Conservation (phyloP, 2,329 filamentous ascomycete genomes). For the Camillea tinctor region DNA sequence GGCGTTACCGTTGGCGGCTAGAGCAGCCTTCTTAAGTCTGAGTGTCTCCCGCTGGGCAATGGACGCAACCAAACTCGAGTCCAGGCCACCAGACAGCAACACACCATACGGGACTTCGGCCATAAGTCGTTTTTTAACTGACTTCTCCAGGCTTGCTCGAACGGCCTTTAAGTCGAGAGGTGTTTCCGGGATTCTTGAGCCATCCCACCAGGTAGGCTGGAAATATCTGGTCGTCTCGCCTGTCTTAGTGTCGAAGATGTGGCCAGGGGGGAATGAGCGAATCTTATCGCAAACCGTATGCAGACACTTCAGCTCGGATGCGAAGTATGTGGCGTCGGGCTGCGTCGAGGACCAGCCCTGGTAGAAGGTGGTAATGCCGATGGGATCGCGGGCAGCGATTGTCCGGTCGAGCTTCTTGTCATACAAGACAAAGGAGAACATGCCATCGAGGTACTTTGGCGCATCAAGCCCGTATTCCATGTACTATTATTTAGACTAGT, state of each 20-base stretch:
- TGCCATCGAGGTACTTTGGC: conserved; percentile 92
- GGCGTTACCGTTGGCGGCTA: conserved; percentile 45
- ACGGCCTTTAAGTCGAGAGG: conserved; percentile 83
- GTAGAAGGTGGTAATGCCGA: conserved; percentile 96
- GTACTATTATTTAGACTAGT: conserved; percentile 63
- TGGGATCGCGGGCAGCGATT: conserved; percentile 91
- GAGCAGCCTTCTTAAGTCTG: conserved; percentile 66
- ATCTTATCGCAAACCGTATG: conserved; percentile 95
- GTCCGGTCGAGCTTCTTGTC: conserved; percentile 92
- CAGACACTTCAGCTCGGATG: conserved; percentile 93
- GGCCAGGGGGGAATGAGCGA: conserved; percentile 88
- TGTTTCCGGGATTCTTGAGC: conserved; percentile 70
- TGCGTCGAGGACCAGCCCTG: conserved; percentile 85
- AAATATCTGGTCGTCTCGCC: conserved; percentile 84
- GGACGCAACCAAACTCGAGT: conserved; percentile 91
- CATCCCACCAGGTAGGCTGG: conserved; percentile 90
- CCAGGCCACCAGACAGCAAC: conserved; percentile 87
- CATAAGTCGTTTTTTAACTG: conserved; percentile 96
- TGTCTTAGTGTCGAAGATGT: conserved; percentile 93
- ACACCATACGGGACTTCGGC: conserved; percentile 98
- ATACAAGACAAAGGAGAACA: conserved; percentile 99
- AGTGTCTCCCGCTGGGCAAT: conserved; percentile 93
- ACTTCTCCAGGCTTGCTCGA: conserved; percentile 79
- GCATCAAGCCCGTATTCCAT: conserved; percentile 88
- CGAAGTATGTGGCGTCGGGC: conserved; percentile 87